Evolutionary conservation across 371 early-diverging fungal species (phyloP), one percentile per base, ranked within the genome.

Genomic region (Apophysomyces elegans): DNA sequence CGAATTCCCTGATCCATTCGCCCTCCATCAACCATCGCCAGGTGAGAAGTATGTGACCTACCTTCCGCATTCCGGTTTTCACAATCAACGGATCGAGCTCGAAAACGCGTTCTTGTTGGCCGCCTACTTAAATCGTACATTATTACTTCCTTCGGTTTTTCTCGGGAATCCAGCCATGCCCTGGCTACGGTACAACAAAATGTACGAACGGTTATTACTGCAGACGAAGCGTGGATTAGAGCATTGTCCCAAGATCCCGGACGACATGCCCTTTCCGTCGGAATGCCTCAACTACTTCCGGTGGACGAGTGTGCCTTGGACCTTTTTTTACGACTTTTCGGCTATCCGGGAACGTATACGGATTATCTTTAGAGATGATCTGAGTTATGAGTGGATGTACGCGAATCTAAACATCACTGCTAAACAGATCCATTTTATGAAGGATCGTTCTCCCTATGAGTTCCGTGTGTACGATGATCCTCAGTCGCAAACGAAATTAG

Each of bases 11-110:
- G 44, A 56, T 9, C 68, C 72, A 9, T 71, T 71, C 50, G 64
- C 54, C 0, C 60, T 60, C 43, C 72, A 71, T 56, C 60, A 46
- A 21, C 74, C 74, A 0, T 45, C 59, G 1, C 41, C 60, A 7
- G 71, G 60, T 32, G 80, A 83, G 68, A 80, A 78, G 41, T 89
- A 74, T 50, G 65, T 89, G 1, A 73, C 85, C 1, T 89, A 85
- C 70, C 64, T 89, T 21, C 89, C 89, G 13, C 89, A 89, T 67
- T 86, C 86, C 37, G 89, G 89, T 5, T 85, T 87, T 65, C 85
- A 86, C 62, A 87, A 86, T 60, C 89, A 89, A 65, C 78, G 85
- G 13, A 81, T 86, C 18, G 77, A 84, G 56, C 72, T 88, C 7
- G 85, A 87, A 56, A 88, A 88, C 61, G 87, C 86, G 0, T 63